phyloP scores from a whole-genome alignment of 108 stramenopile species.

The Skeletonema tropicum region DNA sequence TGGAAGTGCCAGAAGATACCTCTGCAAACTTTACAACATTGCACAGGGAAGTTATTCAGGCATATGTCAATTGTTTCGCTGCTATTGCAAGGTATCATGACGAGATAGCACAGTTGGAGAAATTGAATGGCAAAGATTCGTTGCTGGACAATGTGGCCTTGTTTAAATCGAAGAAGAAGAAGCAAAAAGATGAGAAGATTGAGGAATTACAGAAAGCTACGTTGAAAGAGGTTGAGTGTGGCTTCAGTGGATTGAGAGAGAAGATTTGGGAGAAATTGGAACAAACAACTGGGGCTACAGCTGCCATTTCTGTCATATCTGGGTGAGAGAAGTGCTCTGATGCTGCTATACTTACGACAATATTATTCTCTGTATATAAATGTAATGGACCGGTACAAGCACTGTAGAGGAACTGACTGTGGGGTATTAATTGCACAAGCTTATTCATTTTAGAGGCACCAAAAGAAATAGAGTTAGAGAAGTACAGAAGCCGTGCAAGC shows the following conservation, averaged over 20 bases:
- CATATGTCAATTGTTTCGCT: constrained; percentile 34
- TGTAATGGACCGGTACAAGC: neutral
- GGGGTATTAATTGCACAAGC: too few species aligned
- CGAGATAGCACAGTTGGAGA: neutral
- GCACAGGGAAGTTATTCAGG: constrained; percentile 17
- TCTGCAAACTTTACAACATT: neutral
- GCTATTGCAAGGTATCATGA: constrained; percentile 36
- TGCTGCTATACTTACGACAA: neutral
- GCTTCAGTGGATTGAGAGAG: constrained; percentile 15
- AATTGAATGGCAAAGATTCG: neutral
- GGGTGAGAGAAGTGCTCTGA: neutral
- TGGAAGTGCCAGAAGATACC: neutral
- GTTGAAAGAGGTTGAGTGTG: constrained; percentile 13
- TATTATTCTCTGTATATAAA: neutral
- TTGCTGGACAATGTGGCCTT: constrained; percentile 8
- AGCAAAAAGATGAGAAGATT: constrained; percentile 4
- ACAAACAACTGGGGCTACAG: constrained; percentile 21
- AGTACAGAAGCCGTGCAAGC: too few species aligned
- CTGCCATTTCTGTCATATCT: neutral
- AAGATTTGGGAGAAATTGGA: constrained; percentile 21
- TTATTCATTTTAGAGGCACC: too few species aligned
- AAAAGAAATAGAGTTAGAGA: too few species aligned
- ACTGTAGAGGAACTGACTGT: neutral
- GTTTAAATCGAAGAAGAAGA: constrained; percentile 15
- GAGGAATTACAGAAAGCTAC: constrained; percentile 17